A percentile compares a stretch with the other conserved stretches of the same genome.
phyloP scores from a whole-genome alignment of 805 yeast genomes.

The Metschnikowia kofuensis region DNA sequence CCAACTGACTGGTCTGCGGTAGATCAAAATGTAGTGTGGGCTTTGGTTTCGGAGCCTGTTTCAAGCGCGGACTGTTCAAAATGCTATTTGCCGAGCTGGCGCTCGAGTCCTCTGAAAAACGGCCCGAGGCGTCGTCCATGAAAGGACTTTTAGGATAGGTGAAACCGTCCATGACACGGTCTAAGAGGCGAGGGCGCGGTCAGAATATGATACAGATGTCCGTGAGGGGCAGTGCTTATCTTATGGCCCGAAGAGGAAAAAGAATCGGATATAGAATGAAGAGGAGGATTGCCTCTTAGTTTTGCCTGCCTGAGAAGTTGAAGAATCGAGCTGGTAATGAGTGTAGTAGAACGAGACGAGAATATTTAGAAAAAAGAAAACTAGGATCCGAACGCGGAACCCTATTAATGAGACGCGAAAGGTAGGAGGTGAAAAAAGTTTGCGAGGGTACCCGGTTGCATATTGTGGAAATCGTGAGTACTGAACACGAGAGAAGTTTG shows the following conservation, averaged over 20 bases:
- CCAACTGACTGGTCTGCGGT: constrained; percentile 16
- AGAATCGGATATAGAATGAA: no score
- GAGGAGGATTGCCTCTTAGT: no score
- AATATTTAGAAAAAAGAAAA: neutral
- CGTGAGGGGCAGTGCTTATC: no score
- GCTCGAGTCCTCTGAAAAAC: constrained; percentile 7
- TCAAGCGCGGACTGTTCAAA: constrained; percentile 19
- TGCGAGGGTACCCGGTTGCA: neutral
- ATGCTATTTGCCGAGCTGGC: constrained; percentile 7
- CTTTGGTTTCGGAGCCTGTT: constrained; percentile 15
- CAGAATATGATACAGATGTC: no score
- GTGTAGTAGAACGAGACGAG: no score
- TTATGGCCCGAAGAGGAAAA: no score
- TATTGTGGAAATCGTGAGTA: no score
- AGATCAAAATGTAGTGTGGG: constrained; percentile 31
- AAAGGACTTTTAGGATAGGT: constrained; percentile 18
- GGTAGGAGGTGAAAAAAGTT: neutral
- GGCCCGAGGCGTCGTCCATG: constrained; percentile 11
- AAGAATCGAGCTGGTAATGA: no score
- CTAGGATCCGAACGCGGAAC: constrained; percentile 6
- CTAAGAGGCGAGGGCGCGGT: neutral
- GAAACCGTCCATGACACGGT: constrained; percentile 15
- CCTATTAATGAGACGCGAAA: constrained; percentile 3
- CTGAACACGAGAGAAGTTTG: no score
- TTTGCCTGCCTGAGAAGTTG: no score